phyloP scores from a whole-genome alignment of 2,329 filamentous ascomycete species.

The Fusarium sp. region DNA sequence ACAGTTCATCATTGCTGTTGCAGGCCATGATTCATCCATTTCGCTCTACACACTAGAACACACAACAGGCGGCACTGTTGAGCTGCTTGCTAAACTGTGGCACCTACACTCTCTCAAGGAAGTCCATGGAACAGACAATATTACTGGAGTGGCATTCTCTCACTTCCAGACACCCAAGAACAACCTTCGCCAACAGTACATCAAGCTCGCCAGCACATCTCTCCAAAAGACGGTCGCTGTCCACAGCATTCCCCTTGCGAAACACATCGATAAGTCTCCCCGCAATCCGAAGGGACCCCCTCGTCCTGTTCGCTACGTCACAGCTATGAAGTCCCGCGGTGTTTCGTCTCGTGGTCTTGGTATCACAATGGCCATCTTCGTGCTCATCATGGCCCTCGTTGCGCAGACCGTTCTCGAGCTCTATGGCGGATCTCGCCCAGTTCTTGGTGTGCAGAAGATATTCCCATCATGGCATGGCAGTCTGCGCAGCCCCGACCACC shows the following conservation, averaged over 20 bases:
- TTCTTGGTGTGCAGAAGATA: constrained; percentile 66
- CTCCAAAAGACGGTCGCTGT: constrained; percentile 84
- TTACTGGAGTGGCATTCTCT: constrained; percentile 70
- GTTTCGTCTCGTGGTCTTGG: constrained; percentile 65
- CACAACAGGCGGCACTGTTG: constrained; percentile 57
- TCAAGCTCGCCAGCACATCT: constrained; percentile 85
- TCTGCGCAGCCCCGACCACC: constrained; percentile 44
- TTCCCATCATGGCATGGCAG: constrained; percentile 61
- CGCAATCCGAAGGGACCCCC: constrained; percentile 55
- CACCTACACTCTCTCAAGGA: constrained; percentile 65
- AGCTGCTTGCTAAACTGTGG: constrained; percentile 64
- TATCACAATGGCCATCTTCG: constrained; percentile 65
- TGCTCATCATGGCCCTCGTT: constrained; percentile 70
- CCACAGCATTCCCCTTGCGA: constrained; percentile 78
- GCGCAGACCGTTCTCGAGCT: constrained; percentile 74
- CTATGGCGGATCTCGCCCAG: constrained; percentile 66
- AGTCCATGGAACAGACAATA: constrained; percentile 65
- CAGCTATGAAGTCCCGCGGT: constrained; percentile 67
- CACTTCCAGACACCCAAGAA: constrained; percentile 66
- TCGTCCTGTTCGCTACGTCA: constrained; percentile 74
- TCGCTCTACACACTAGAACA: constrained; percentile 83
- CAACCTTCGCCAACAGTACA: constrained; percentile 52
- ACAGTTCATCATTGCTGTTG: constrained; percentile 84
- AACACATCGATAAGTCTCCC: constrained; percentile 53
- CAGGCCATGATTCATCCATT: constrained; percentile 83